Base-by-base conservation (phyloP, 1,284 basidiomycete genomes). In the Fomitiporia mediterranea region DNA sequence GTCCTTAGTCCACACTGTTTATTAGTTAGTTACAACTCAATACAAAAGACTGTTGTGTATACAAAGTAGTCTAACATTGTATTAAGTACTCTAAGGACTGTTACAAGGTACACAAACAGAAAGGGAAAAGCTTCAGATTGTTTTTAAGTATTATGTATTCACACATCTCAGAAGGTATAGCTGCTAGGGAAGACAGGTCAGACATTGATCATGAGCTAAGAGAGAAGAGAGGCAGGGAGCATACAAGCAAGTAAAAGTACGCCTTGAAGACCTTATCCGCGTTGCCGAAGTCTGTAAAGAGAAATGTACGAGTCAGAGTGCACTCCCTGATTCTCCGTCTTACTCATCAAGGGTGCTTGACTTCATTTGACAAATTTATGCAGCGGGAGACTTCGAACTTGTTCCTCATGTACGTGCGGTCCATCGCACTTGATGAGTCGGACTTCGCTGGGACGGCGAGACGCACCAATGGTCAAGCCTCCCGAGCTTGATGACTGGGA, bases 321-420 rank as follows among this genome's bases (percentile, higher is more conserved):
- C 32, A 34, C 32, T 34, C 13, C 32, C 32, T 34, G 6, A 34
- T 34, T 34, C 39, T 19, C 21, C 35, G 2, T 23, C 21, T 25
- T 23, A 28, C 1, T 15, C 17, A 13, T 46, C 25, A 15, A 15
- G 9, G 11, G 25, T 3, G 25, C 21, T 46, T 28, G 25, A 17
- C 17, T 5, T 39, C 19, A 27, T 17, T n/a, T 21, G 6, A 43
- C 48, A 27, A 28, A 44, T 23, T 25, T 47, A 9, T 32, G 34
- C 42, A 59, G 57, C 48, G 6, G 57, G 43, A 19, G 57, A 55
- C 35, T 59, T 59, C 49, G 57, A 51, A 34, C 23, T 59, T 11
- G 15, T 59, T 4, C 53, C 57, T 5, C 39, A 56, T 27, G 46
- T 59, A 15, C 53, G 53, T n/a, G 27, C 53, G 4, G 57, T 59